A percentile compares a stretch with the other conserved stretches of the same genome.
These are phyloP conservation scores for Pulveroboletus sp. DNA, from an alignment of 768 basidiomycete species.

Conservation along the genomic window DNA sequence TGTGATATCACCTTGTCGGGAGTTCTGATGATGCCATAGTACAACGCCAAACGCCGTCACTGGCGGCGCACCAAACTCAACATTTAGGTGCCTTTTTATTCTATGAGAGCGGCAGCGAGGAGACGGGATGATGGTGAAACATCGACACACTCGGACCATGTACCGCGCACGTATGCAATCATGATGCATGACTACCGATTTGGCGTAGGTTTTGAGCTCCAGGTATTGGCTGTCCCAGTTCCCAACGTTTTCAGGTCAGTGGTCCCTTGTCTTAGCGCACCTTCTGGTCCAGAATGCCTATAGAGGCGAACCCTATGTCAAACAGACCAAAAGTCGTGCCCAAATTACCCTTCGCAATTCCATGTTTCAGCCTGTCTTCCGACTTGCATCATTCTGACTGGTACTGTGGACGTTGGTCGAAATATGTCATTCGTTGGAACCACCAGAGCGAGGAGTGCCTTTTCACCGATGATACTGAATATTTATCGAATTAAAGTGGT, in stretches of 20 bases:
- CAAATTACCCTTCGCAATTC: too few species aligned
- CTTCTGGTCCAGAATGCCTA: not conserved
- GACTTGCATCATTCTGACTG: too few species aligned
- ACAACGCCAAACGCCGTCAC: conserved; percentile 96
- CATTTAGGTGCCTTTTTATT: conserved; percentile 51
- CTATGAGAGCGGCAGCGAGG: not conserved
- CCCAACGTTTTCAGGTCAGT: too few species aligned
- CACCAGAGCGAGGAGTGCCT: too few species aligned
- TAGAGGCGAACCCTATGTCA: too few species aligned
- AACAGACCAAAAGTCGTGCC: too few species aligned
- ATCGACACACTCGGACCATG: conserved; percentile 22
- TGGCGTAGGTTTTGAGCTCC: not conserved
- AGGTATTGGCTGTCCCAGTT: not conserved
- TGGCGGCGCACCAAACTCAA: conserved; percentile 99
- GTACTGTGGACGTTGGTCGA: too few species aligned
- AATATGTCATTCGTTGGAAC: too few species aligned
- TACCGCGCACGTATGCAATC: conserved; percentile 24
- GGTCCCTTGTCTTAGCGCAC: not conserved
- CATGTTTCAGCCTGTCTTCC: too few species aligned
- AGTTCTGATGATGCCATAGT: conserved; percentile 41
- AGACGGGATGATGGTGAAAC: conserved; percentile 15
- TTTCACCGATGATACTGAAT: too few species aligned
- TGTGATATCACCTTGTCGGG: not conserved
- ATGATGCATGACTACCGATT: conserved; percentile 1
- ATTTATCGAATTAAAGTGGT: too few species aligned